A percentile compares a stretch with the other conserved stretches of the same genome.
Conservation (phyloP, 768 basidiomycete species). For the Pleurotus giganteus region DNA sequence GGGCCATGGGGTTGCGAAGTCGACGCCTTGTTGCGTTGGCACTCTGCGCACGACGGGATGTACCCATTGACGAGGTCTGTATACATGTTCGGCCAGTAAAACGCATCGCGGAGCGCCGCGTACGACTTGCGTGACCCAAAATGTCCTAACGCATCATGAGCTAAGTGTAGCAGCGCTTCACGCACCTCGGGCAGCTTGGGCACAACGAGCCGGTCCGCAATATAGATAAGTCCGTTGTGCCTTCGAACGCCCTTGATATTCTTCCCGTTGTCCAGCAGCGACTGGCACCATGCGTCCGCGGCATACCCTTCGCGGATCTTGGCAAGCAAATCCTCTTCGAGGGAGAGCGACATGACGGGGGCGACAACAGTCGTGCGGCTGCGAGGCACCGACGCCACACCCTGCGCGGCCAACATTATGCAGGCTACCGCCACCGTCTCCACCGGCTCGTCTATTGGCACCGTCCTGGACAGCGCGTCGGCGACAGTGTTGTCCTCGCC, state of each 20-base stretch:
- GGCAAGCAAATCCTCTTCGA: neutral
- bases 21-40: constrained; percentile 14
- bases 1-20: constrained; percentile 27
- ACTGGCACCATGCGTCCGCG: neutral
- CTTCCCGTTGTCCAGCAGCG: constrained; percentile 14
- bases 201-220: constrained; percentile 11
- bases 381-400: too few relatives aligned
- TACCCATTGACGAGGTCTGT: constrained; percentile 22
- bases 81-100: constrained; percentile 24
- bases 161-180: constrained; percentile 10
- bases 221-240: constrained; percentile 11
- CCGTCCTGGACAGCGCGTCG: constrained; percentile 5
- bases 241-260: constrained; percentile 11
- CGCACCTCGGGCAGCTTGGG: constrained; percentile 18
- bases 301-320: neutral
- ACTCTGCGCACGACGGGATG: constrained; percentile 21
- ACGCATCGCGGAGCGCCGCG: constrained; percentile 8
- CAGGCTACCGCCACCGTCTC: too few relatives aligned
- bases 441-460: neutral
- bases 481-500: neutral
- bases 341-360: constrained; percentile 15
- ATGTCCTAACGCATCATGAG: constrained; percentile 15
- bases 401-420: too few relatives aligned
- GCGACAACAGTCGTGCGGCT: constrained; percentile 13
- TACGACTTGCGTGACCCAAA: constrained; percentile 21